Conservation (phyloP, 129 eudicot genomes). For the Lactuca sativa region DNA sequence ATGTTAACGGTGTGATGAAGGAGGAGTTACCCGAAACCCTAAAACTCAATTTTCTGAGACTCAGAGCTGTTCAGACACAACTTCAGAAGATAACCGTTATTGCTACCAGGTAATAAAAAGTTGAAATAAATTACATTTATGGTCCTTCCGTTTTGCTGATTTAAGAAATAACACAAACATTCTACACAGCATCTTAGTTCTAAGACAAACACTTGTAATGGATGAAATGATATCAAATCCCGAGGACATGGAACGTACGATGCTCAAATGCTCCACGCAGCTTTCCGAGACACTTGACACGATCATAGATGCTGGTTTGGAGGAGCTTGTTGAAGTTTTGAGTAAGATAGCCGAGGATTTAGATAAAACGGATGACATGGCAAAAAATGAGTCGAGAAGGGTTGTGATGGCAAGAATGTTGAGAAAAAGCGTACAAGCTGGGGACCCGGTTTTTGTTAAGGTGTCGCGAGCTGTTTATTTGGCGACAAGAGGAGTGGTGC, state of each 20-base stretch:
- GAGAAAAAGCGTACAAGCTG: slow-evolving; percentile 66
- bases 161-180: slow-evolving; percentile 1
- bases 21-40: slow-evolving; percentile 75
- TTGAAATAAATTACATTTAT: neutral
- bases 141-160: neutral
- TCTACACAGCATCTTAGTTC: slow-evolving; percentile 63
- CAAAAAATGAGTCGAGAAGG: slow-evolving; percentile 43
- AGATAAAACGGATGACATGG: slow-evolving; percentile 20
- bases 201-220: slow-evolving; percentile 62
- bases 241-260: slow-evolving; percentile 51
- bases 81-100: slow-evolving; percentile 80
- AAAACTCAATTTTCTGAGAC: slow-evolving; percentile 52
- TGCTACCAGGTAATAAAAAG: slow-evolving; percentile 57
- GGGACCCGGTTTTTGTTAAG: slow-evolving; percentile 53
- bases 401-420: slow-evolving; percentile 60
- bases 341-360: slow-evolving; percentile 28
- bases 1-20: slow-evolving; percentile 51
- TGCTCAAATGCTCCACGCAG: slow-evolving; percentile 34
- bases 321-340: slow-evolving; percentile 48
- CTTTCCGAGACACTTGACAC: slow-evolving; percentile 57
- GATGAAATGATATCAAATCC: slow-evolving; percentile 46
- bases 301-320: slow-evolving; percentile 53
- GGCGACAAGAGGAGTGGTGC: slow-evolving; percentile 69
- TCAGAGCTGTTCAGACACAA: slow-evolving; percentile 62
- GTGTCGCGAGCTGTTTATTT: slow-evolving; percentile 68